Conservation (phyloP, 2,329 filamentous ascomycete genomes). For the Aspergillus neotritici region DNA sequence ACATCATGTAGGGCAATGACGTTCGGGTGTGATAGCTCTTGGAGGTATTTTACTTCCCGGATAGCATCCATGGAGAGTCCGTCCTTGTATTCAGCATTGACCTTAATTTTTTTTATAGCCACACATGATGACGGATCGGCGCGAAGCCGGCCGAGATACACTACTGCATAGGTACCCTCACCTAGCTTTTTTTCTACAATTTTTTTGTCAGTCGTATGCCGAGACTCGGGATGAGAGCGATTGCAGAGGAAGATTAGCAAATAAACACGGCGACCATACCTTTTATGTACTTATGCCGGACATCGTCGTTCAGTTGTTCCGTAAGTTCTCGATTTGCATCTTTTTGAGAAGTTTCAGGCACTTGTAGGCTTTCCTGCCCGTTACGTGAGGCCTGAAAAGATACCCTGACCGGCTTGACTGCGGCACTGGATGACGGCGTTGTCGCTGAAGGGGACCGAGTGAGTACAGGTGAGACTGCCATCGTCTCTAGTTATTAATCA, state of each 20-base stretch:
- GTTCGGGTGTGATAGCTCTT: constrained; percentile 90
- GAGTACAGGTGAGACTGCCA: constrained; percentile 42
- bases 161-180: constrained; percentile 94
- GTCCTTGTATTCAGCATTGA: constrained; percentile 64
- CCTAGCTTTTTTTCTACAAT: constrained; percentile 75
- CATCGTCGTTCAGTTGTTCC: constrained; percentile 76
- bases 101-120: constrained; percentile 57
- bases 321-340: constrained; percentile 43
- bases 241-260: neutral
- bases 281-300: constrained; percentile 85
- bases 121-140: constrained; percentile 67
- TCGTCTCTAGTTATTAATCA: constrained; percentile 10
- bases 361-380: constrained; percentile 12
- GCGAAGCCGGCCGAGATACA: constrained; percentile 80
- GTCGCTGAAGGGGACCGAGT: constrained; percentile 33
- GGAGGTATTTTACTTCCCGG: constrained; percentile 90
- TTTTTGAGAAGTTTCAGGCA: constrained; percentile 12
- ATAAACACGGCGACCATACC: constrained; percentile 43
- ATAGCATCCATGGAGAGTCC: constrained; percentile 92
- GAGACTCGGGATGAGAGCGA: neutral
- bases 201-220: neutral
- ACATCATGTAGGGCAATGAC: constrained; percentile 90
- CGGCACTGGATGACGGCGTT: constrained; percentile 27
- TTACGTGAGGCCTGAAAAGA: constrained; percentile 26
- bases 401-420: constrained; percentile 30